A percentile compares a stretch with the other conserved stretches of the same genome.
Evolutionary conservation across 768 basidiomycete genomes (phyloP).

Genomic region (Leccinum sublutescens): DNA sequence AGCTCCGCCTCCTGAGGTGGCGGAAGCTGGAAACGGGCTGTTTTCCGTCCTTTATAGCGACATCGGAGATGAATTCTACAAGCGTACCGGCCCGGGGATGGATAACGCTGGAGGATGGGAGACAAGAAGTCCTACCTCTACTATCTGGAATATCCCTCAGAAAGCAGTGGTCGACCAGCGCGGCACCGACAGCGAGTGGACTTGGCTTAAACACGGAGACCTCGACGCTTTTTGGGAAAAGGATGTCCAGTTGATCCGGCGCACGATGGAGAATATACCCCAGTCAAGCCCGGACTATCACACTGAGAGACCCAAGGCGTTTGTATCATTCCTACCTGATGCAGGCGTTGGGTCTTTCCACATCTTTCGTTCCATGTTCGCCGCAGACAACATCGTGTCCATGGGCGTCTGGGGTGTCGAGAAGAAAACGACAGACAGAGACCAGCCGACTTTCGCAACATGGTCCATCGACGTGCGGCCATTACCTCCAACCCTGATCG

Average conservation of each 20-base stretch:
- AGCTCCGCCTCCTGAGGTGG: slow-evolving; percentile 37
- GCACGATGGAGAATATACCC: slow-evolving; percentile 24
- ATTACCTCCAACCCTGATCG: slow-evolving; percentile 35
- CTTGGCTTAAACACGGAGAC: slow-evolving; percentile 37
- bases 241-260: slow-evolving; percentile 40
- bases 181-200: slow-evolving; percentile 8
- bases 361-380: slow-evolving; percentile 33
- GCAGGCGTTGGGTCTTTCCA: slow-evolving; percentile 49
- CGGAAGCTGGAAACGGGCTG: slow-evolving; percentile 36
- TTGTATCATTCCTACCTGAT: slow-evolving; percentile 43
- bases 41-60: slow-evolving; percentile 57
- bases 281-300: slow-evolving; percentile 8
- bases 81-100: slow-evolving; percentile 35
- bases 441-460: slow-evolving; percentile 35
- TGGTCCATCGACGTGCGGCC: slow-evolving; percentile 44
- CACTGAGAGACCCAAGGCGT: slow-evolving; percentile 13
- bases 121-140: slow-evolving; percentile 35
- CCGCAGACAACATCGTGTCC: slow-evolving; percentile 2
- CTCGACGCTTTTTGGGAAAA: slow-evolving; percentile 38
- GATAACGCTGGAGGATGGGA: slow-evolving; percentile 44
- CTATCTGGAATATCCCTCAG: slow-evolving; percentile 38
- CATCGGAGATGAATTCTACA: slow-evolving; percentile 48
- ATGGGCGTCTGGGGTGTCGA: slow-evolving; percentile 25
- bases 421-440: slow-evolving; percentile 3
- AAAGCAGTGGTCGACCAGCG: slow-evolving; percentile 1